Base-by-base conservation (phyloP, 176 grass and related monocot species). In the Chrysopogon serrulatus region DNA sequence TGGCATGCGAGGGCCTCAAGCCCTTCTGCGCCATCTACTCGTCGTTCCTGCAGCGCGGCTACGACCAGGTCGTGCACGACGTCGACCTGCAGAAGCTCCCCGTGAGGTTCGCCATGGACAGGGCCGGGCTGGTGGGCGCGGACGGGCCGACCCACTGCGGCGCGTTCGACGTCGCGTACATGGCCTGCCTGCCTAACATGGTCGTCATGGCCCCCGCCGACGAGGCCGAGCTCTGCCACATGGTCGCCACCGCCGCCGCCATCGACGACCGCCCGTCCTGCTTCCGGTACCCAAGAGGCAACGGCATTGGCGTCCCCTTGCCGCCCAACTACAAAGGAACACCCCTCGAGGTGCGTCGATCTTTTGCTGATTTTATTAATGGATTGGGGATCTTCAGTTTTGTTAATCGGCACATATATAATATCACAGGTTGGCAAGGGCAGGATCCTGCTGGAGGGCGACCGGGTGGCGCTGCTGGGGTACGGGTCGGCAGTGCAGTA, bases 11-110 rank as follows among this genome's bases (percentile, higher is more conserved):
- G 89, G 91, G 93, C 41, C 80, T 98, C 73, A 98, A 98, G 86
- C 96, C 96, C 0, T 98, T 98, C 89, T 98, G 93, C 71, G 93
- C 91, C 65, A 98, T 98, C 86, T 98, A 95, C 83, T 98, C 96
- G 1, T 95, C 96, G 0, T 98, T 98, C 89, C 90, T 98, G 42
- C 96, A 98, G 90, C 88, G 96, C 64, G 96, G 91, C 40, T 98
- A 98, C 51, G 96, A 98, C 82, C 96, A 98, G 88, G 94, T 98
- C 2, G 81, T 92, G 77, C 96, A 98, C 85, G 96, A 98, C 63
- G 96, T 98, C 31, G 96, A 98, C 40, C 85, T 98, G 64, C 96
- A 98, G 82, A 98, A 92, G 77, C 90, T 98, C 15, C 96, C 93
- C 2, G 96, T 98, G 2, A 87, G 96, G 76, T 98, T 98, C 77